These are phyloP conservation scores for Botrytis porri DNA, from an alignment of 2,329 filamentous ascomycete genomes.

Conservation along the genomic window DNA sequence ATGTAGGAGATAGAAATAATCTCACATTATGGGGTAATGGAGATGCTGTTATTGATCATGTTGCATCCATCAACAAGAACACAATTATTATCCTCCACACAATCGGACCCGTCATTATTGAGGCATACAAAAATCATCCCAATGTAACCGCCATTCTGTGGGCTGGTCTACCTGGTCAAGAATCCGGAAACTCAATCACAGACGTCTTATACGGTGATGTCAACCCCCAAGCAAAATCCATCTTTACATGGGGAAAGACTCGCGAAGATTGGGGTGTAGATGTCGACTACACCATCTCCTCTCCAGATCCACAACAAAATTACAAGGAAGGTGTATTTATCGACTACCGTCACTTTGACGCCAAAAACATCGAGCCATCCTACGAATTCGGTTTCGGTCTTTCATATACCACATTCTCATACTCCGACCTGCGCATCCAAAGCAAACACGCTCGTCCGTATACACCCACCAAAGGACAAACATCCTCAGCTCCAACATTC, in stretches of 20 bases:
- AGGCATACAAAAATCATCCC: constrained; percentile 68
- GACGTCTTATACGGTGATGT: constrained; percentile 79
- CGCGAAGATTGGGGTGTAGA: constrained; percentile 44
- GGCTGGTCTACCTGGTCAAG: constrained; percentile 81
- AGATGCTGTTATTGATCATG: constrained; percentile 75
- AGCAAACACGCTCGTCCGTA: constrained; percentile 31
- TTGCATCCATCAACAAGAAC: constrained; percentile 76
- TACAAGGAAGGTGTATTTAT: constrained; percentile 79
- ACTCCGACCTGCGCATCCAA: constrained; percentile 57
- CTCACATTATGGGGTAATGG: constrained; percentile 84
- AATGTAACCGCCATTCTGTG: constrained; percentile 84
- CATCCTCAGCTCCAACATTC: constrained; percentile 60
- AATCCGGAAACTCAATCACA: constrained; percentile 74
- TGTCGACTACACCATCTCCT: constrained; percentile 42
- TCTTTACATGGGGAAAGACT: constrained; percentile 72
- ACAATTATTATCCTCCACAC: constrained; percentile 91
- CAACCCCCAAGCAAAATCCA: constrained; percentile 72
- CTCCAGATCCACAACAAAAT: constrained; percentile 60
- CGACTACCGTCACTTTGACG: constrained; percentile 75
- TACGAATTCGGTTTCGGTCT: constrained; percentile 82
- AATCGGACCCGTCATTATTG: constrained; percentile 73
- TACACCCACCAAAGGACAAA: constrained; percentile 57
- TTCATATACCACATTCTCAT: constrained; percentile 74
- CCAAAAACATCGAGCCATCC: constrained; percentile 57
- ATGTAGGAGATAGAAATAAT: constrained; percentile 87